phyloP scores from a whole-genome alignment of 2,329 filamentous ascomycete species.

The Colletotrichum brevisporum region DNA sequence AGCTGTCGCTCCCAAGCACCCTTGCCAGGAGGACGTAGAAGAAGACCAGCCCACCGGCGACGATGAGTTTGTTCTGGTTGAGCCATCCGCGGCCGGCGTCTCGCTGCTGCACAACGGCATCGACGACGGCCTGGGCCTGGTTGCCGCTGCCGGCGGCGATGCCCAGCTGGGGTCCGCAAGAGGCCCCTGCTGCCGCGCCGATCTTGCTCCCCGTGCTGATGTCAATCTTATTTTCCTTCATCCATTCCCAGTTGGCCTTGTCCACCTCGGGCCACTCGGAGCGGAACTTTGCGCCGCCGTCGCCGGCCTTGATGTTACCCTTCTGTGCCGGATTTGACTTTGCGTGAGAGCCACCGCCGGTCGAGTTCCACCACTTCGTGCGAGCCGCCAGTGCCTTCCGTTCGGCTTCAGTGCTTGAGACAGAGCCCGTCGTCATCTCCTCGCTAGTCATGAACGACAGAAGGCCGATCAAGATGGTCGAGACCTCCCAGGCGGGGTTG shows the following conservation, averaged over 20 bases:
- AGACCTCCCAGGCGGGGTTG: conserved; percentile 98
- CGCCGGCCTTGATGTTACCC: conserved; percentile 90
- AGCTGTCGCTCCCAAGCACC: conserved; percentile 69
- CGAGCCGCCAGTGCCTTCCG: conserved; percentile 82
- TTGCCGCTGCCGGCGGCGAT: conserved; percentile 72
- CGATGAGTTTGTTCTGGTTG: conserved; percentile 81
- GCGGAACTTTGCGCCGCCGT: conserved; percentile 91
- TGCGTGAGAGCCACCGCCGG: conserved; percentile 82
- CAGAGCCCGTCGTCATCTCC: conserved; percentile 96
- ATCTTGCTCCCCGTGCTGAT: conserved; percentile 78
- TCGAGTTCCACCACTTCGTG: conserved; percentile 96
- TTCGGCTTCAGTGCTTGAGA: conserved; percentile 83
- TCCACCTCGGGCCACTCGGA: conserved; percentile 93
- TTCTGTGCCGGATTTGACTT: conserved; percentile 69
- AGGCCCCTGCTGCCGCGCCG: conserved; percentile 58
- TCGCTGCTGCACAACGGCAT: conserved; percentile 80
- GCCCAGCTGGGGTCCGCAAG: conserved; percentile 69
- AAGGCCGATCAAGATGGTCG: conserved; percentile 93
- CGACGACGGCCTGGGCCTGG: conserved; percentile 80
- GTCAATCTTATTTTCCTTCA: conserved; percentile 87
- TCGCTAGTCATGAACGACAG: conserved; percentile 98
- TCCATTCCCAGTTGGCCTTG: conserved; percentile 91
- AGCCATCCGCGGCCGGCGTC: conserved; percentile 89
- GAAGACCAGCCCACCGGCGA: conserved; percentile 80
- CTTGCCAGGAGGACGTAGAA: conserved; percentile 87